Evolutionary conservation across 1,139 yeast species (phyloP).

Genomic region (Geotrichum citri-aurantii): DNA sequence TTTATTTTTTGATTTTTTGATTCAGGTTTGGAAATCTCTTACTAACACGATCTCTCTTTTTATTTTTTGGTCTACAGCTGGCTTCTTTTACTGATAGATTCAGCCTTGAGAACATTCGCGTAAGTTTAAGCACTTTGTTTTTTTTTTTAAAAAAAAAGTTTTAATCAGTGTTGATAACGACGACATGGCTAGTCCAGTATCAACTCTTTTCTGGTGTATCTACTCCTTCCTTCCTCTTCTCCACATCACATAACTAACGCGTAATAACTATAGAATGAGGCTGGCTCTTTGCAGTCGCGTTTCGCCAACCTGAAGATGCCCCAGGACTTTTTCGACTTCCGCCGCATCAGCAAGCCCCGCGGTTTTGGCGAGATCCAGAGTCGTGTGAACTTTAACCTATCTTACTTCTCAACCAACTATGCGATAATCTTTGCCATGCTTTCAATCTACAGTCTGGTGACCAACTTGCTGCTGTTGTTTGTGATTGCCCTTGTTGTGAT

Average conservation of each 20-base stretch:
- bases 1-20: slow-evolving; percentile 2
- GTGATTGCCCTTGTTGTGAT: slow-evolving; percentile 54
- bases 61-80: not conserved
- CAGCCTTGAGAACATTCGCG: slow-evolving; percentile 16
- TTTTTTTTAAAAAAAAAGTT: not conserved
- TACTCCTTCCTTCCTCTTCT: too few relatives aligned
- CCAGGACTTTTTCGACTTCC: slow-evolving; percentile 87
- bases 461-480: slow-evolving; percentile 77
- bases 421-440: slow-evolving; percentile 66
- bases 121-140: slow-evolving; percentile 4
- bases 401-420: slow-evolving; percentile 86
- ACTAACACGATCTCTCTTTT: not conserved
- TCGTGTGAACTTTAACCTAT: slow-evolving; percentile 78
- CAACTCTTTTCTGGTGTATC: too few relatives aligned
- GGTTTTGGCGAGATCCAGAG: slow-evolving; percentile 87
- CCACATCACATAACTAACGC: slow-evolving; percentile 1
- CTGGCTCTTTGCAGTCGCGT: slow-evolving; percentile 50
- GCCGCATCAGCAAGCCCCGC: slow-evolving; percentile 83
- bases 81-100: slow-evolving; percentile 14
- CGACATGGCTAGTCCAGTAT: too few relatives aligned
- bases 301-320: slow-evolving; percentile 77
- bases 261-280: slow-evolving; percentile 32
- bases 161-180: too few relatives aligned
- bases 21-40: not conserved
- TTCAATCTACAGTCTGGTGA: slow-evolving; percentile 64